Evolutionary conservation across 2,329 filamentous ascomycete genomes (phyloP).

Genomic region (Bisporella sp.): DNA sequence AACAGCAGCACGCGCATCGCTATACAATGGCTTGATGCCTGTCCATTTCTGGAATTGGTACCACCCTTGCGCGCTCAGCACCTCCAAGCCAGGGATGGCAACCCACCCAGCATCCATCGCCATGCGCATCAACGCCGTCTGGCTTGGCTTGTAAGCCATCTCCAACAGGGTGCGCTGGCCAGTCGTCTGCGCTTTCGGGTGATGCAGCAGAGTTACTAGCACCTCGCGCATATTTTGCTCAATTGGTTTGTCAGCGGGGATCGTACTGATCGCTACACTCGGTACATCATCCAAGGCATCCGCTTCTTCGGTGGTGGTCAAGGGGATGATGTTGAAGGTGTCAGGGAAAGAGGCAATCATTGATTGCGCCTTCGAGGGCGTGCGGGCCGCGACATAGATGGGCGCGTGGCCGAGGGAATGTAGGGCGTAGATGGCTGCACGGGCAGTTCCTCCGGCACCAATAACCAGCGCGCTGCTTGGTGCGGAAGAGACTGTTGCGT

Average conservation of each 20-base stretch:
- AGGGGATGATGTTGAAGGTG: slow-evolving; percentile 62
- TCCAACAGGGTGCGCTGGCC: slow-evolving; percentile 64
- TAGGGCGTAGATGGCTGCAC: slow-evolving; percentile 85
- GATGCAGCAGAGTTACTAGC: slow-evolving; percentile 46
- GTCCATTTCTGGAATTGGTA: slow-evolving; percentile 90
- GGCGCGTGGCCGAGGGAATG: slow-evolving; percentile 76
- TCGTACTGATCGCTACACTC: slow-evolving; percentile 76
- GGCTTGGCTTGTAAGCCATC: slow-evolving; percentile 90
- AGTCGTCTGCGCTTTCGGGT: slow-evolving; percentile 24
- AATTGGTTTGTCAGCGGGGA: slow-evolving; percentile 81
- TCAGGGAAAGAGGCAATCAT: slow-evolving; percentile 68
- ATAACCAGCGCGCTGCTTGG: slow-evolving; percentile 66
- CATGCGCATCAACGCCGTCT: slow-evolving; percentile 79
- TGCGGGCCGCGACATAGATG: slow-evolving; percentile 81
- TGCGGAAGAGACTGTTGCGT: slow-evolving; percentile 18
- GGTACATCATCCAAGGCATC: slow-evolving; percentile 46
- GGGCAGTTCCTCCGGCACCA: slow-evolving; percentile 84
- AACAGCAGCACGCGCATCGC: slow-evolving; percentile 57
- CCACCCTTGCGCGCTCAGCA: slow-evolving; percentile 80
- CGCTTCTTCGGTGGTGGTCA: slow-evolving; percentile 46
- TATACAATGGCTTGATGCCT: slow-evolving; percentile 67
- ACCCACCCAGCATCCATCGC: slow-evolving; percentile 73
- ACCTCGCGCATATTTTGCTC: slow-evolving; percentile 63
- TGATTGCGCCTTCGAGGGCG: slow-evolving; percentile 56
- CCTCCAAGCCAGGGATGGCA: slow-evolving; percentile 81